Evolutionary conservation across 139 green algal genomes (phyloP), one percentile per base, ranked within the genome.

Genomic region (Coccomyxa sp.): DNA sequence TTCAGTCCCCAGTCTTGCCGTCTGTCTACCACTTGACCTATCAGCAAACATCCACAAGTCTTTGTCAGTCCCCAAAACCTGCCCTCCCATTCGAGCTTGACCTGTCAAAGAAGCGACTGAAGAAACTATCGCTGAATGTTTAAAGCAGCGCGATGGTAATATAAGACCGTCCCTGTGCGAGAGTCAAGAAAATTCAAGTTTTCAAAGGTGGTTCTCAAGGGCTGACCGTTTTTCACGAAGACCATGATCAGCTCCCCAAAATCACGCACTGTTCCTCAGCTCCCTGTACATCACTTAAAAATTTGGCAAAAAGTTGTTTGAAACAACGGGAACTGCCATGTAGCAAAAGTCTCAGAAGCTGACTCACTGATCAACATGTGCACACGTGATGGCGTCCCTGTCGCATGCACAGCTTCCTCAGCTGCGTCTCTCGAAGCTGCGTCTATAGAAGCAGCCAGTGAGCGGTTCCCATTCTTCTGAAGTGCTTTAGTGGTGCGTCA

Each of bases 21-120:
- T 32, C 76, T 75, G 17, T 90, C 63, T 60, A 88, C 79, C 30
- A 91, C 71, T n/a, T 75, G 58, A 25, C 88, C 88, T 91, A 83
- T 71, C 76, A 17, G 28, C 25, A 45, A 17, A 76, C 18, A 58
- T 17, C 13, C 59, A 57, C 57, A 80, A 25, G 18, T 28, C 31
- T 80, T 18, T 25, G 71, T 45, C 71, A 77, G 71, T n/a, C 27
- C 31, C 63, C 38, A 51, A 7, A 51, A 7, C 38, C 38, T 51
- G 38, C 7, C 38, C 38, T 51, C 38, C 38, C 3, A 11, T 51
- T 51, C 38, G 38, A 3, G 7, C 38, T 7, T 51, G 38, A 51
- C 38, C 38, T 51, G 38, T 51, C 38, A 51, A 51, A 51, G 3
- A 51, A 7, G 38, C 38, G 38, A 51, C 38, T 51, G 7, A 51